A percentile compares a stretch with the other conserved stretches of the same genome.
phyloP scores from a whole-genome alignment of 495 filamentous ascomycete species.

The Xylaria nigripes region DNA sequence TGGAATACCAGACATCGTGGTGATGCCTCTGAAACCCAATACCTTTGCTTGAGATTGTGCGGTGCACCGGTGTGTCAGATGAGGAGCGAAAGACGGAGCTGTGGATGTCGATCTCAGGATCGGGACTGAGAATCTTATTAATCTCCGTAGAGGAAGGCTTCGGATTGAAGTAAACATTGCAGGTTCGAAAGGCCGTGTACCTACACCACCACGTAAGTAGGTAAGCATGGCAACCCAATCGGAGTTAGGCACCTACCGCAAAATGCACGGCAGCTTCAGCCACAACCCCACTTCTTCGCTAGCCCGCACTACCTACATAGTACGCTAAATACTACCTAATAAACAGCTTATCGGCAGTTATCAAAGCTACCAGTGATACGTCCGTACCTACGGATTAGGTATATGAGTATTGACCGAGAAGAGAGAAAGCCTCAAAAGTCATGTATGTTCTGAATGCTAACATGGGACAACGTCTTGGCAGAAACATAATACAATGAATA shows the following conservation, averaged over 20 bases:
- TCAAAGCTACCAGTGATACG: too few relatives aligned
- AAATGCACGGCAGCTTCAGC: background rate
- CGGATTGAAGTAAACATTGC: slow-evolving; percentile 5
- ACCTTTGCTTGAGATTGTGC: background rate
- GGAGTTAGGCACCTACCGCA: background rate
- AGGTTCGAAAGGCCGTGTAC: background rate
- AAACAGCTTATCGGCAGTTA: too few relatives aligned
- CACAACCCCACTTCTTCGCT: background rate
- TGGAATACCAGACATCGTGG: slow-evolving; percentile 7
- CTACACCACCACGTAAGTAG: background rate
- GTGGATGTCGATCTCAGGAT: background rate
- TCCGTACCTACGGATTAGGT: too few relatives aligned
- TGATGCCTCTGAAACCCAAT: background rate
- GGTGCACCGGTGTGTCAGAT: background rate
- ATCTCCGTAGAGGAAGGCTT: slow-evolving; percentile 1
- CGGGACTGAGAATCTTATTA: background rate
- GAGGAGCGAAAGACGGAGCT: background rate
- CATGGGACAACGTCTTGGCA: too few relatives aligned
- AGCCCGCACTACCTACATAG: too few relatives aligned
- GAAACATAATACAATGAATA: too few relatives aligned
- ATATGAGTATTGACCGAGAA: too few relatives aligned
- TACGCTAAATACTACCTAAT: too few relatives aligned
- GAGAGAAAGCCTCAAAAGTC: too few relatives aligned
- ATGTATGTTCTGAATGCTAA: too few relatives aligned
- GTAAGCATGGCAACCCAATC: background rate